These are phyloP conservation scores for Edaphochlamys debaryana DNA, from an alignment of 139 green algal species.

Conservation along the genomic window DNA sequence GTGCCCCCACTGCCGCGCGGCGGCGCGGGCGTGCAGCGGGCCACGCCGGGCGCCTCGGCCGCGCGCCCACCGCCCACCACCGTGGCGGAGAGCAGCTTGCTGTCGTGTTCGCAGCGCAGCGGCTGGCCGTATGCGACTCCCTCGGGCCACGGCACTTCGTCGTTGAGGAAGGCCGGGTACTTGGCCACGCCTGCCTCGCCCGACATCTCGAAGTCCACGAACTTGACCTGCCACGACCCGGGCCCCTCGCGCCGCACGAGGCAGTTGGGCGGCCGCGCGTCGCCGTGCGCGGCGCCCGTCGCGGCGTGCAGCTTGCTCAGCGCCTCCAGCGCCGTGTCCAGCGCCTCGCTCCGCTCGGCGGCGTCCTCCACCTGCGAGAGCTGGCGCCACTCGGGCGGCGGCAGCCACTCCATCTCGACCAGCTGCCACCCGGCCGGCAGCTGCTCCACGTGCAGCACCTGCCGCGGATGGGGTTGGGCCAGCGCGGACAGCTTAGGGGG, in stretches of 20 bases:
- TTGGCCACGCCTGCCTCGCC: background rate
- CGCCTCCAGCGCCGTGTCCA: background rate
- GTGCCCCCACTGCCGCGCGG: too few relatives aligned
- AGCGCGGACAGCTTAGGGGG: background rate
- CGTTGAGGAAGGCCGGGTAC: background rate
- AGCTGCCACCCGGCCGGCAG: background rate
- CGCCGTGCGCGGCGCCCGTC: background rate
- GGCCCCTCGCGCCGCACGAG: constrained; percentile 5
- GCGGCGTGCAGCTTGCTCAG: background rate
- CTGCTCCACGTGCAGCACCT: background rate
- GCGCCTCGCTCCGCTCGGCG: background rate
- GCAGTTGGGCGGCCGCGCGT: background rate
- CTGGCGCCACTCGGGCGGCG: background rate
- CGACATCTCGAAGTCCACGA: constrained; percentile 6
- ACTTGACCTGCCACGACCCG: background rate
- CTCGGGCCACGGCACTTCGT: background rate
- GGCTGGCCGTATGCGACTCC: background rate
- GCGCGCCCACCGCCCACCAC: too few relatives aligned
- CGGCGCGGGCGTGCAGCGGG: too few relatives aligned
- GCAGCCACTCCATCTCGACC: constrained; percentile 5
- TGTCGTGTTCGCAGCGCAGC: background rate
- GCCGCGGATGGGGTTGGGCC: too few relatives aligned
- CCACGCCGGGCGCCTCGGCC: too few relatives aligned
- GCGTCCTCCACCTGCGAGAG: background rate
- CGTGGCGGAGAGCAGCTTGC: background rate